Base-by-base conservation (phyloP, 129 eudicot species). In the Heracleum sosnowskyi region DNA sequence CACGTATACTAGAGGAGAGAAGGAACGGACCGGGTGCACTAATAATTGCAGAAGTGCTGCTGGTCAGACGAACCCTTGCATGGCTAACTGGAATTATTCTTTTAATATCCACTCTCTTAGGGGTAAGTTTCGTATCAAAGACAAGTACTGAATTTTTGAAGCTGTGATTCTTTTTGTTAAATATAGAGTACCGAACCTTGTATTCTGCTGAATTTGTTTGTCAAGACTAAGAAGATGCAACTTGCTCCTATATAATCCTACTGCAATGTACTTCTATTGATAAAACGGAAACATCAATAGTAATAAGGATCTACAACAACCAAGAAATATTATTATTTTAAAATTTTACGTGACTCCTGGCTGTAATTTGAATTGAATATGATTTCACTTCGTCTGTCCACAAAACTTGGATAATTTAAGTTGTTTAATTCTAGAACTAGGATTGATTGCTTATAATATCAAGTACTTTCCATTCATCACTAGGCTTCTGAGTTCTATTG, bases 61-160 rank as follows among this genome's bases (percentile, higher is more conserved):
- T 95, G 41, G 98, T 95, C 47, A 88, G 98, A 80, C 79, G 73
- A 37, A 84, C 91, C 75, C 86, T 95, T 79, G 97, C 99, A 37
- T 95, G 99, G 99, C 82, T 83, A 22, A 92, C 99, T 0, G 99
- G 99, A 83, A 86, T 95, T 73, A 80, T 95, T 66, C 87, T 95
- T 76, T 36, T 95, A 71, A 76, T 95, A 79, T 80, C 99, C 85
- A 88, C 97, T 71, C 85, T 91, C 77, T 78, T 95, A 66, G 99
- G 97, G 92, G 99, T 95, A 81, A 90, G 88, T 75, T 84, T 55
- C 72, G 62, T 73, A 44, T 36, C n/a, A n/a, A 57, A 42, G 11
- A 69, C 8, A 8, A 36, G n/a, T 69, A 35, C 45, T 69, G 1
- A 35, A 17, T 66, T 29, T 17, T 33, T 33, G 1, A 3, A 13